Conservation (phyloP, 2,329 filamentous ascomycete genomes). For the Helotiales sp. region DNA sequence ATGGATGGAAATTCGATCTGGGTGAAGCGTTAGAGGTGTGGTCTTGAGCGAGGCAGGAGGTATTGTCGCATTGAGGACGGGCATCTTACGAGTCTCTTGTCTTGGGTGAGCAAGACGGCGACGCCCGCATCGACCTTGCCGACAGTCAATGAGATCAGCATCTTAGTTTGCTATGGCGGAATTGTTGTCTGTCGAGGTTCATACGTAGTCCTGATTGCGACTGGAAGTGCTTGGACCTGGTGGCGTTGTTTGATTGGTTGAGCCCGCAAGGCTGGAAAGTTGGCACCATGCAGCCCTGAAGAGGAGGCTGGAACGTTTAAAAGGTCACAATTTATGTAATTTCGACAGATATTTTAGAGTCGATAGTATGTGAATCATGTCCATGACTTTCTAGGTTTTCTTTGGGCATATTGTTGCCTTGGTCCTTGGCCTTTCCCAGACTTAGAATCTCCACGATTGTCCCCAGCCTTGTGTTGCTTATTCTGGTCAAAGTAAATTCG, state of each 20-base stretch:
- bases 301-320: no score
- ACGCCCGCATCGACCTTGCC: constrained; percentile 99
- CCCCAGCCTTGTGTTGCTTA: background rate
- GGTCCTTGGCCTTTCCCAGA: no score
- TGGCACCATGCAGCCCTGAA: no score
- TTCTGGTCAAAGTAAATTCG: background rate
- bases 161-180: constrained; percentile 40
- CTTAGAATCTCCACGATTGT: no score
- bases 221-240: constrained; percentile 6
- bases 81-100: constrained; percentile 82
- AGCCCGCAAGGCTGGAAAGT: constrained; percentile 9
- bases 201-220: constrained; percentile 28
- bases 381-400: background rate
- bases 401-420: background rate
- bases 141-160: constrained; percentile 97
- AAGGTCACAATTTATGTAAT: no score
- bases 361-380: background rate
- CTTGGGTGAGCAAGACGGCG: constrained; percentile 92
- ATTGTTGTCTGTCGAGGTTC: constrained; percentile 7
- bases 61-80: background rate
- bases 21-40: constrained; percentile 23
- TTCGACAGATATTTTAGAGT: no score
- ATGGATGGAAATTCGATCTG: constrained; percentile 99
- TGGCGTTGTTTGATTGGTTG: constrained; percentile 1
- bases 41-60: background rate